Base-by-base conservation (phyloP, 1,139 yeast genomes). In the Taiozyma sp. region DNA sequence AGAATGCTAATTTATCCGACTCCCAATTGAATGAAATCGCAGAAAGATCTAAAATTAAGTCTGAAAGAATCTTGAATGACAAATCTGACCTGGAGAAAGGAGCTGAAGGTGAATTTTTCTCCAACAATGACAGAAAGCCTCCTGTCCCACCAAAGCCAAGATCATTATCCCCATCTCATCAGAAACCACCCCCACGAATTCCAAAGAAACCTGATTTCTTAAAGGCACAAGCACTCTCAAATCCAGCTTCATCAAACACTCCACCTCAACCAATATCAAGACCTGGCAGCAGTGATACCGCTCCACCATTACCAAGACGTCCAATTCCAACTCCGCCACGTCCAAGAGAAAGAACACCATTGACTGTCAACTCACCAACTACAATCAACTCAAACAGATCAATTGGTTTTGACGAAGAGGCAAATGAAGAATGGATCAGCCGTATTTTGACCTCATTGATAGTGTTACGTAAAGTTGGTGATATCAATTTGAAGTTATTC, bases 381-480 rank as follows among this genome's bases (percentile, higher is more conserved):
- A 26, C 21, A 22, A 10, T 28, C 21, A n/a, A 24, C 24, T 37
- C n/a, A 16, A 39, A 34, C 35, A 29, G 29, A 8, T 46, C 45
- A 22, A 34, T 44, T 7, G 46, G 51, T 4, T 51, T 47, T 16
- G 42, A 46, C 13, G 57, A 54, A 22, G 62, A 60, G 24, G 48
- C 53, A 4, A 60, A 54, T 40, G 62, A 61, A 28, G 59, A 59
- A 22, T 62, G 65, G 65, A 50, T 62, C 10, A 52, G 60, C 14
- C 44, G 65, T 5, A 40, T 60, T 2, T 43, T 62, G 22, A 60
- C 65, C 0, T 50, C 62, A 5, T 29, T 55, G 8, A 49, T 60
- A 19, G 46, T 60, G 7, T 48, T 62, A 19, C 51, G 52, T 39
- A 58, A 59, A 39, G 51, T 48, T 14, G 57, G 57, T 9, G 47